phyloP scores from a whole-genome alignment of 805 yeast genomes.

The Candida berthetii region DNA sequence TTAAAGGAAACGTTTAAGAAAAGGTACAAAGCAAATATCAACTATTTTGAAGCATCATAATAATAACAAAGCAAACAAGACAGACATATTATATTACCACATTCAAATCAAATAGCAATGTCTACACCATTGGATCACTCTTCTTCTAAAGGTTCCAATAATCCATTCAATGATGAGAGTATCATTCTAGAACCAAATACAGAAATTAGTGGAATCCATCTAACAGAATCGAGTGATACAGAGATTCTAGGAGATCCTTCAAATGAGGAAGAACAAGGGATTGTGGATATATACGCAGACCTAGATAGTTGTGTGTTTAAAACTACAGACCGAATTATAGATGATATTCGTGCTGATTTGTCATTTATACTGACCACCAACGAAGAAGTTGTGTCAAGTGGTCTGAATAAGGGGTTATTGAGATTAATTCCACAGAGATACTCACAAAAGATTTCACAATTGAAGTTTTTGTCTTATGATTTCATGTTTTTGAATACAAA shows the following conservation, averaged over 20 bases:
- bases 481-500: conserved; percentile 20
- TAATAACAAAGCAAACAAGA: too few relatives aligned
- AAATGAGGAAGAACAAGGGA: conserved; percentile 22
- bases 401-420: conserved; percentile 20
- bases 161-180: too few relatives aligned
- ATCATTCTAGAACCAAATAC: too few relatives aligned
- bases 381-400: conserved; percentile 6
- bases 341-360: conserved; percentile 48
- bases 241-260: conserved; percentile 1
- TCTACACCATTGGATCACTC: too few relatives aligned
- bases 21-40: too few relatives aligned
- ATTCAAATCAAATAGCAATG: too few relatives aligned
- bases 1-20: too few relatives aligned
- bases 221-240: neutral
- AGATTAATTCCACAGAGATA: conserved; percentile 22
- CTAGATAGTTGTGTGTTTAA: conserved; percentile 31
- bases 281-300: conserved; percentile 3
- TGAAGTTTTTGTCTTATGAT: conserved; percentile 15
- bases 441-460: conserved; percentile 17
- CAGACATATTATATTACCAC: too few relatives aligned
- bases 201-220: too few relatives aligned
- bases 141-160: too few relatives aligned
- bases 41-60: too few relatives aligned
- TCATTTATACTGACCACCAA: conserved; percentile 17
- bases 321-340: conserved; percentile 61